Evolutionary conservation across 306 rosid genomes (phyloP).

Genomic region (Notholithocarpus densiflorus): DNA sequence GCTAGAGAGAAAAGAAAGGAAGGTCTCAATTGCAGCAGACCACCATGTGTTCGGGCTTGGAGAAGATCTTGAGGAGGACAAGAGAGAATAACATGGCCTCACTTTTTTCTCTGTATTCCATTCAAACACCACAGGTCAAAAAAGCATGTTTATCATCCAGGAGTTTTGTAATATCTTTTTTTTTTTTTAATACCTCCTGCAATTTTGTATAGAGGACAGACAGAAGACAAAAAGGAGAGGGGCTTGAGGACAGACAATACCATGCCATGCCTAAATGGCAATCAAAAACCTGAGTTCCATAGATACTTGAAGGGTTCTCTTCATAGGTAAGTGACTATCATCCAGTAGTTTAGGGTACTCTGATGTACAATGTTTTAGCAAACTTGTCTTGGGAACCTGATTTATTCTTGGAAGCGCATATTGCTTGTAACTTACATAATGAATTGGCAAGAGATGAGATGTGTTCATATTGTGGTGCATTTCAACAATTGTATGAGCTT

Average conservation of each 20-base stretch:
- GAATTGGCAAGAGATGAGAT: too few relatives aligned
- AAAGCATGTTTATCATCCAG: too few relatives aligned
- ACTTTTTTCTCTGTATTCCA: neutral
- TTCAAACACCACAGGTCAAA: conserved; percentile 5
- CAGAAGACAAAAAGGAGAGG: too few relatives aligned
- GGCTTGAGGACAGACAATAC: neutral
- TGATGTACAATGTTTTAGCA: too few relatives aligned
- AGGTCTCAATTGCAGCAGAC: conserved; percentile 32
- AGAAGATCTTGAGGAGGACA: conserved; percentile 68
- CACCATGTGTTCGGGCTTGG: conserved; percentile 51
- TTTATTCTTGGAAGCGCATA: neutral
- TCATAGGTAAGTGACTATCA: neutral
- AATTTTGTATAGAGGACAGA: too few relatives aligned
- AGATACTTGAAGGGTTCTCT: neutral
- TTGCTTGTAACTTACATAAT: neutral
- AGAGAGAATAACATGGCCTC: conserved; percentile 38
- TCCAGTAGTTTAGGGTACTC: too few relatives aligned
- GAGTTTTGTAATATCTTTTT: too few relatives aligned
- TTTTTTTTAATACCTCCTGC: too few relatives aligned
- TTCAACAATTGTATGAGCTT: too few relatives aligned
- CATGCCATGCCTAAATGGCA: neutral
- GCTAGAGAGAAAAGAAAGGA: conserved; percentile 65
- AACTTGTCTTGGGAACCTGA: too few relatives aligned
- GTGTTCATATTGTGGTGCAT: too few relatives aligned
- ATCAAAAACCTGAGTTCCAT: neutral